Conservation (phyloP, 768 basidiomycete genomes). For the Tulasnella sp. region DNA sequence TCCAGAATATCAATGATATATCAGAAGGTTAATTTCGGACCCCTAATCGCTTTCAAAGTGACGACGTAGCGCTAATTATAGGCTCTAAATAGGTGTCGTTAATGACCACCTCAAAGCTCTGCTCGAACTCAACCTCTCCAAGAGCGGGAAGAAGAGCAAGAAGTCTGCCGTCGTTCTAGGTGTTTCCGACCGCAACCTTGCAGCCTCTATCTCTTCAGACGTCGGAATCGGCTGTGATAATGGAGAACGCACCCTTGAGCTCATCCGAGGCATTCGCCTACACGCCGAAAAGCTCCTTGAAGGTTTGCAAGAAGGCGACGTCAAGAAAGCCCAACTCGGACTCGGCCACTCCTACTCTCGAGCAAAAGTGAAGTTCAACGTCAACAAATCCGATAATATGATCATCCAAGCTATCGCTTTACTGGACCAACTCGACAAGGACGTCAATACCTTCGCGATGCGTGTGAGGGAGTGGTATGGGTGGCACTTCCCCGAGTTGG, state of each 20-base stretch:
- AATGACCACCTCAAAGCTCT: slow-evolving; percentile 75
- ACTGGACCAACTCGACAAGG: slow-evolving; percentile 98
- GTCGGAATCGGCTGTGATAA: slow-evolving; percentile 68
- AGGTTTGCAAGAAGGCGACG: slow-evolving; percentile 78
- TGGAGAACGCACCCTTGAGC: slow-evolving; percentile 67
- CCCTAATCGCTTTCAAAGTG: neutral
- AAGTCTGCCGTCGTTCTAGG: slow-evolving; percentile 58
- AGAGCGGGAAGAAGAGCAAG: slow-evolving; percentile 43
- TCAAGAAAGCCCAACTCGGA: slow-evolving; percentile 88
- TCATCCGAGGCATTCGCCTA: slow-evolving; percentile 85
- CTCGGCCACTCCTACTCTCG: slow-evolving; percentile 96
- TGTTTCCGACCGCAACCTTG: slow-evolving; percentile 67
- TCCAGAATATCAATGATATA: slow-evolving; percentile 92
- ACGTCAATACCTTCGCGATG: slow-evolving; percentile 98
- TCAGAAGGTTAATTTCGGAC: slow-evolving; percentile 65
- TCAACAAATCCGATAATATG: slow-evolving; percentile 96
- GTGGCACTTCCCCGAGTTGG: slow-evolving; percentile 96
- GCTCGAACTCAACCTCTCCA: slow-evolving; percentile 78
- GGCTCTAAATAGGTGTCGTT: slow-evolving; percentile 50
- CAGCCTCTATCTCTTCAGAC: slow-evolving; percentile 62
- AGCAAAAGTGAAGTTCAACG: slow-evolving; percentile 96
- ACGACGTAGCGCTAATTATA: neutral
- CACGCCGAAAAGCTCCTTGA: slow-evolving; percentile 85
- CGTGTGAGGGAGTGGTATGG: slow-evolving; percentile 98
- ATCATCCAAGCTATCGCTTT: slow-evolving; percentile 98